Evolutionary conservation across 352 stramenopile genomes (phyloP).

Genomic region (Hyaloperonospora arabidopsidis): DNA sequence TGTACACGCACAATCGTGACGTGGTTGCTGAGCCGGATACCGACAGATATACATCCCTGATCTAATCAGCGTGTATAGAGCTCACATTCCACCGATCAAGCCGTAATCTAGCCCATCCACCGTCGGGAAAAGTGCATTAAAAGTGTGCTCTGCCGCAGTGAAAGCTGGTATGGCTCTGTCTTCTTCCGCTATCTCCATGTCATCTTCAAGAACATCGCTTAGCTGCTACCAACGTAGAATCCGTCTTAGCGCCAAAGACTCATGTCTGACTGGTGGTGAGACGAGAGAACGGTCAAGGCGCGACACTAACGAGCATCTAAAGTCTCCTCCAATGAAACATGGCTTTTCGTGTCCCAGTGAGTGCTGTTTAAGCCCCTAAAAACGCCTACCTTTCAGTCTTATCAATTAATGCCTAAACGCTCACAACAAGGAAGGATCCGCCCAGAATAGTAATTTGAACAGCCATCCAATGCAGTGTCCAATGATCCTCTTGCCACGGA

Average conservation of each 20-base stretch:
- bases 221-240: background rate
- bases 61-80: background rate
- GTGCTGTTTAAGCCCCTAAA: background rate
- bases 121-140: too few relatives aligned
- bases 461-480: background rate
- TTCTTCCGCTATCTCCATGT: too few relatives aligned
- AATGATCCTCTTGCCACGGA: background rate
- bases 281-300: background rate
- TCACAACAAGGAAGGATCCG: background rate
- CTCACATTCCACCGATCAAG: background rate
- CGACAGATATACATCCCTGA: background rate
- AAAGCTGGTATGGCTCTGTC: background rate
- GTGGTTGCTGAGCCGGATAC: background rate
- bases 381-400: background rate
- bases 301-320: background rate
- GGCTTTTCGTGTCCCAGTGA: background rate
- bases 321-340: background rate
- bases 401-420: background rate
- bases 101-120: too few relatives aligned
- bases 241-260: background rate
- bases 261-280: background rate
- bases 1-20: background rate
- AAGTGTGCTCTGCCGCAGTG: background rate
- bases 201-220: background rate
- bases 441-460: background rate